A percentile compares a stretch with the other conserved stretches of the same genome.
phyloP scores from a whole-genome alignment of 768 basidiomycete genomes.

The Myochromella boudieri region DNA sequence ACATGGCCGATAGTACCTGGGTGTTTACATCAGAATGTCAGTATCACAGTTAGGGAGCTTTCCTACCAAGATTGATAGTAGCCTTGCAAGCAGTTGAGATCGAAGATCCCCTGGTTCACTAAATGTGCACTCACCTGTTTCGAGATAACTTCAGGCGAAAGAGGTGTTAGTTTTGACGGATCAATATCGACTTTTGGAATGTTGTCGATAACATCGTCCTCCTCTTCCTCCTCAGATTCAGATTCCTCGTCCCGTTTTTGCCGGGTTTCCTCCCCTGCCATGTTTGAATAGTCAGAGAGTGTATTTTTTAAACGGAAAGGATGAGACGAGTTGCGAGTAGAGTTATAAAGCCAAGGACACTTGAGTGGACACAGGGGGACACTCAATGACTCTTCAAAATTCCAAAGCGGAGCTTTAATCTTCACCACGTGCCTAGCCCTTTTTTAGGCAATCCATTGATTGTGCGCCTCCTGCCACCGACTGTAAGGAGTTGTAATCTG shows the following conservation, averaged over 20 bases:
- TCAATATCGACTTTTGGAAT: slow-evolving; percentile 77
- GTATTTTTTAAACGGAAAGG: neutral
- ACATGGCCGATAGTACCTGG: slow-evolving; percentile 98
- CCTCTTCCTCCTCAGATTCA: slow-evolving; percentile 69
- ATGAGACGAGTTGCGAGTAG: no score
- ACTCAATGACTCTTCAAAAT: slow-evolving; percentile 9
- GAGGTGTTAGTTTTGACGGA: slow-evolving; percentile 76
- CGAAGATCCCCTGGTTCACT: neutral
- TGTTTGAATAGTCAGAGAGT: slow-evolving; percentile 25
- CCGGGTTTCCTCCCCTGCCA: slow-evolving; percentile 70
- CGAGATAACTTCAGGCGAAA: slow-evolving; percentile 88
- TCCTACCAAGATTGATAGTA: slow-evolving; percentile 86
- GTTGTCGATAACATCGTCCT: slow-evolving; percentile 51
- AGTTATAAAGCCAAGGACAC: no score
- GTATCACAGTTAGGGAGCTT: neutral
- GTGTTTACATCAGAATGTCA: slow-evolving; percentile 11
- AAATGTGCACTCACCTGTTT: slow-evolving; percentile 65
- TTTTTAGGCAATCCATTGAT: neutral
- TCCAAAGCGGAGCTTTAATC: slow-evolving; percentile 19
- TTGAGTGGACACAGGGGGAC: no score
- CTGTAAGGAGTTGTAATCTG: no score
- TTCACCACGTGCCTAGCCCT: slow-evolving; percentile 15
- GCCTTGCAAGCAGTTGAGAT: slow-evolving; percentile 55
- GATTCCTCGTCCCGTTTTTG: slow-evolving; percentile 67
- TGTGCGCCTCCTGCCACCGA: neutral